Percentiles rank a stretch among this genome's conserved stretches.
These are phyloP conservation scores for Penicillium cosmopolitanum DNA, from an alignment of 495 filamentous ascomycete genomes.

Conservation along the genomic window DNA sequence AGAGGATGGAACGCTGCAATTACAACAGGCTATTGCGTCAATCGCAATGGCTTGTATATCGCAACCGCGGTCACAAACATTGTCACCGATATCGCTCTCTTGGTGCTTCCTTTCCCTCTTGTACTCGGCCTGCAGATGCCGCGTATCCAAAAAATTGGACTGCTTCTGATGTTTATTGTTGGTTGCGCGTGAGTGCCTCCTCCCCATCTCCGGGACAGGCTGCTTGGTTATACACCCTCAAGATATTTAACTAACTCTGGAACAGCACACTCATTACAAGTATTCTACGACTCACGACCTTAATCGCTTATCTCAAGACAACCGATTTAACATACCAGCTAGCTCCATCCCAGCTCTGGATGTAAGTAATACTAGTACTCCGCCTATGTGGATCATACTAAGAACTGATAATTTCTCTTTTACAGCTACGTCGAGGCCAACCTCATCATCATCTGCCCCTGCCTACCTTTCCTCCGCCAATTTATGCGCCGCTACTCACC, in stretches of 20 bases:
- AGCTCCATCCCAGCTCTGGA: conserved; percentile 21
- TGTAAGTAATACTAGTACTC: conserved; percentile 18
- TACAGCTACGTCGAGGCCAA: conserved; percentile 33
- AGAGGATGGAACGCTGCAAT: conserved; percentile 38
- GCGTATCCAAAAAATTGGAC: conserved; percentile 22
- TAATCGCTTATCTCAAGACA: conserved; percentile 24
- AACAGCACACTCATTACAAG: conserved; percentile 33
- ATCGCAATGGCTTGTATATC: conserved; percentile 34
- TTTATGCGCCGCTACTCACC: conserved; percentile 29
- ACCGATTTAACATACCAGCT: conserved; percentile 26
- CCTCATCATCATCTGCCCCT: conserved; percentile 32
- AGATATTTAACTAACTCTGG: neutral
- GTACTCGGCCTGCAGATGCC: conserved; percentile 29
- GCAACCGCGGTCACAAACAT: conserved; percentile 46
- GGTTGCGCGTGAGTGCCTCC: conserved; percentile 29
- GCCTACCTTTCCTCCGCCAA: conserved; percentile 28
- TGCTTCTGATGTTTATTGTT: conserved; percentile 28
- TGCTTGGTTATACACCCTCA: neutral
- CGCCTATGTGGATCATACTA: neutral
- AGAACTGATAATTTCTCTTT: neutral
- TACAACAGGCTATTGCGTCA: conserved; percentile 34
- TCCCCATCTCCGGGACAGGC: neutral
- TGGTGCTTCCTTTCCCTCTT: conserved; percentile 39
- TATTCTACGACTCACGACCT: conserved; percentile 30
- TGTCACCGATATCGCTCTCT: conserved; percentile 39